Conservation (phyloP, 495 filamentous ascomycete species). For the Hypomontagnella submonticulosa region DNA sequence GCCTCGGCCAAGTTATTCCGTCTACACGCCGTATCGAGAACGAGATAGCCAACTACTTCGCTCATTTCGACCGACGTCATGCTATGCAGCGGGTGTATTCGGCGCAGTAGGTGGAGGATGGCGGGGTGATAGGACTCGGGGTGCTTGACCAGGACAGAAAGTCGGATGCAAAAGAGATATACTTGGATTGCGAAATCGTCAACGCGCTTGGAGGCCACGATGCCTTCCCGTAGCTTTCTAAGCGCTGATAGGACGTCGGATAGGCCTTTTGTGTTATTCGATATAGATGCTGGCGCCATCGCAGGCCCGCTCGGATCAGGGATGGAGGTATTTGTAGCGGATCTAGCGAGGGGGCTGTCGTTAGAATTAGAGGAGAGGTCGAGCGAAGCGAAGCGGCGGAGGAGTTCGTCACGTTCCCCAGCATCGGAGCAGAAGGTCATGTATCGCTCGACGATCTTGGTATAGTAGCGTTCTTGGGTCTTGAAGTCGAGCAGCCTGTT, state of each 20-base stretch:
- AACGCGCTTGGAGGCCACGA: slow-evolving; percentile 75
- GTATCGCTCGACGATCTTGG: slow-evolving; percentile 85
- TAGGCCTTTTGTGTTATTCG: slow-evolving; percentile 52
- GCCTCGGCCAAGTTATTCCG: slow-evolving; percentile 79
- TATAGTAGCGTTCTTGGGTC: slow-evolving; percentile 83
- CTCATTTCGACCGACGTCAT: slow-evolving; percentile 74
- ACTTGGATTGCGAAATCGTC: slow-evolving; percentile 77
- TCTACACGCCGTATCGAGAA: slow-evolving; percentile 89
- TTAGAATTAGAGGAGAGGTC: slow-evolving; percentile 50
- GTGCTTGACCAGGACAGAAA: slow-evolving; percentile 80
- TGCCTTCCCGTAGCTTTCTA: slow-evolving; percentile 89
- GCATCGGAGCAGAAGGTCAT: slow-evolving; percentile 82
- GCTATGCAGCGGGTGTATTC: slow-evolving; percentile 71
- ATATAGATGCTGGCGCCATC: slow-evolving; percentile 30
- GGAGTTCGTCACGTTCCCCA: slow-evolving; percentile 72
- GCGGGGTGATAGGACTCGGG: slow-evolving; percentile 91
- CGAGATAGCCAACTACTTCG: slow-evolving; percentile 81
- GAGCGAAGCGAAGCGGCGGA: slow-evolving; percentile 76
- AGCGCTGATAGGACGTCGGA: slow-evolving; percentile 72
- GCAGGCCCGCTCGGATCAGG: slow-evolving; percentile 10
- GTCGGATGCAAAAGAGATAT: slow-evolving; percentile 82
- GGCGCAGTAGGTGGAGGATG: slow-evolving; percentile 77
- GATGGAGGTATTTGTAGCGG: slow-evolving; percentile 12
- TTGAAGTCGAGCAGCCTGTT: slow-evolving; percentile 78
- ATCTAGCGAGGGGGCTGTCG: slow-evolving; percentile 28